phyloP scores from a whole-genome alignment of 2,329 filamentous ascomycete species.

The Diaporthe helianthi region DNA sequence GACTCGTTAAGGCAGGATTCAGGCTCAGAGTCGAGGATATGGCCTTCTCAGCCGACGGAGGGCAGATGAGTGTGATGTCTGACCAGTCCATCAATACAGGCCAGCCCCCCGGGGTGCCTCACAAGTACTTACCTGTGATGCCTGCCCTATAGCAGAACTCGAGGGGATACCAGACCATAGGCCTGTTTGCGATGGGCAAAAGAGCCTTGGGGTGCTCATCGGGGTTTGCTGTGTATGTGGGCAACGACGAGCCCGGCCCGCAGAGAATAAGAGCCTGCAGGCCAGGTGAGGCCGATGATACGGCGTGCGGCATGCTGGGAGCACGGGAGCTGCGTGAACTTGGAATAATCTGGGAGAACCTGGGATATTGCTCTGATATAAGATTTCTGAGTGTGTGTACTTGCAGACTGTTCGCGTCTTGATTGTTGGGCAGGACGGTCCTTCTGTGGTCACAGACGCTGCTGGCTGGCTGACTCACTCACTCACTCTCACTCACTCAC shows the following conservation, averaged over 20 bases:
- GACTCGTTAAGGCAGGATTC: slow-evolving; percentile 76
- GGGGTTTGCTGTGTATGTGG: slow-evolving; percentile 81
- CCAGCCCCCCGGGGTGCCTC: neutral
- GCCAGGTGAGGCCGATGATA: slow-evolving; percentile 74
- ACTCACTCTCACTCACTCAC: no score
- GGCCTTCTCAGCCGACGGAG: slow-evolving; percentile 69
- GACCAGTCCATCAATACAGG: slow-evolving; percentile 4
- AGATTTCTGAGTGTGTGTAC: neutral
- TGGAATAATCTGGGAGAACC: neutral
- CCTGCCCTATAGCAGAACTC: slow-evolving; percentile 86
- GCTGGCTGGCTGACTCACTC: slow-evolving; percentile 28
- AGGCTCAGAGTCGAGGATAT: slow-evolving; percentile 76
- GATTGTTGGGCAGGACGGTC: neutral
- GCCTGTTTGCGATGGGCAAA: slow-evolving; percentile 81
- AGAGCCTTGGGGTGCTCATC: slow-evolving; percentile 84
- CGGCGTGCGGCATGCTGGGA: slow-evolving; percentile 74
- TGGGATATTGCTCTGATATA: neutral
- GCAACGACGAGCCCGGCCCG: slow-evolving; percentile 81
- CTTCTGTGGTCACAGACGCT: neutral
- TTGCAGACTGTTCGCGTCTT: neutral
- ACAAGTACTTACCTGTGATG: slow-evolving; percentile 66
- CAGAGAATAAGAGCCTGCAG: slow-evolving; percentile 86
- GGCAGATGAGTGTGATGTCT: slow-evolving; percentile 71
- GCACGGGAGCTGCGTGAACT: neutral
- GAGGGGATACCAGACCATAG: slow-evolving; percentile 90